Percentiles rank a stretch among this genome's conserved stretches.
Evolutionary conservation across 23 red algal species (phyloP).

Genomic region (Pyropia yezoensis): DNA sequence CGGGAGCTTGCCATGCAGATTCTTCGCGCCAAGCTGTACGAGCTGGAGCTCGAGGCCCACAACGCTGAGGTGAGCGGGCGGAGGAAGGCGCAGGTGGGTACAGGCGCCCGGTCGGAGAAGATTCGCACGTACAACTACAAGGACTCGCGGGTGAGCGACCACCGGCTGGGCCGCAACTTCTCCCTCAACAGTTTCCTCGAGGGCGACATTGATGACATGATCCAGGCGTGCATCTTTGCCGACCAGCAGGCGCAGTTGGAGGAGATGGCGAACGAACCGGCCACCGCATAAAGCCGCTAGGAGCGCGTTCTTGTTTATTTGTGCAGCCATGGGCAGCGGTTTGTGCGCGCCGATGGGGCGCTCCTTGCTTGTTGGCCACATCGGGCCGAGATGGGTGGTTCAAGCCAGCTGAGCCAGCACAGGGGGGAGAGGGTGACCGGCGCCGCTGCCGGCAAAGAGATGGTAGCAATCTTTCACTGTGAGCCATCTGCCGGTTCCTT

Average conservation of each 20-base stretch:
- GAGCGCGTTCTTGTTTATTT: too few species aligned
- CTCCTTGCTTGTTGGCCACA: too few species aligned
- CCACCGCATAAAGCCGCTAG: too few species aligned
- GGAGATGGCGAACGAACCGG: constrained; percentile 24
- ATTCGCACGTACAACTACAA: constrained; percentile 99
- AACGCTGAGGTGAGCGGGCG: constrained; percentile 68
- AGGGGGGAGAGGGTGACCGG: too few species aligned
- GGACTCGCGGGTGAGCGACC: constrained; percentile 84
- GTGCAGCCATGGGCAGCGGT: too few species aligned
- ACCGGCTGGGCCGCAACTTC: constrained; percentile 91
- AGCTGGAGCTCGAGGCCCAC: constrained; percentile 80
- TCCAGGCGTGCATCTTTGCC: constrained; percentile 81
- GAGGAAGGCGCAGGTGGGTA: constrained; percentile 84
- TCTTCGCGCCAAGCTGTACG: constrained; percentile 94
- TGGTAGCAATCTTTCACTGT: too few species aligned
- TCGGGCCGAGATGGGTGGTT: too few species aligned
- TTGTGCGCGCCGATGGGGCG: too few species aligned
- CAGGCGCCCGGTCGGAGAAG: constrained; percentile 91
- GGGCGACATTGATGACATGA: constrained; percentile 80
- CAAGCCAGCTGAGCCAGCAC: too few species aligned
- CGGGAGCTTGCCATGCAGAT: constrained; percentile 97
- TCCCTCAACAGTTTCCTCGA: constrained; percentile 68
- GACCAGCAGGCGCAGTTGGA: constrained; percentile 79
- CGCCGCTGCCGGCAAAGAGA: too few species aligned
- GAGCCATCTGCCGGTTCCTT: too few species aligned